Evolutionary conservation across 2,329 filamentous ascomycete genomes (phyloP).

Genomic region (Aspergillus terreus): DNA sequence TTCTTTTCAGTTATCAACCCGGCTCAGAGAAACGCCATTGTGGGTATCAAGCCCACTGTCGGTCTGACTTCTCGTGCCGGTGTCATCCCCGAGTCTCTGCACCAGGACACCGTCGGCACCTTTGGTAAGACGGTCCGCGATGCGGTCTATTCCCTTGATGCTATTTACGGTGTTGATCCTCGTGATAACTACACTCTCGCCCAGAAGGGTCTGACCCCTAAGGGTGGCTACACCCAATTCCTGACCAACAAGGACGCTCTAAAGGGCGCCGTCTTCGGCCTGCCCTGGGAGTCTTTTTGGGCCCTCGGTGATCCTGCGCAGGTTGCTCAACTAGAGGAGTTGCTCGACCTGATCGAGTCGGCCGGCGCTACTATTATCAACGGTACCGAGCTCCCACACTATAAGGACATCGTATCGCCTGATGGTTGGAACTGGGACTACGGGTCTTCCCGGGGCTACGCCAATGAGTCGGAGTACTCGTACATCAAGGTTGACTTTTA

Average conservation of each 20-base stretch:
- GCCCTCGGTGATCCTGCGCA: conserved; percentile 56
- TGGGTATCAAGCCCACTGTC: conserved; percentile 74
- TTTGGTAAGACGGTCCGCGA: conserved; percentile 68
- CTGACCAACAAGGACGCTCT: conserved; percentile 54
- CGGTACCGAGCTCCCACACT: conserved; percentile 63
- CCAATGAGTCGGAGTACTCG: conserved; percentile 72
- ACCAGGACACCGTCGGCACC: conserved; percentile 66
- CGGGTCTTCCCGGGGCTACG: conserved; percentile 57
- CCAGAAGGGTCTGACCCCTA: conserved; percentile 54
- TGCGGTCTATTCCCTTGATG: conserved; percentile 62
- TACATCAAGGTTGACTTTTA: conserved; percentile 63
- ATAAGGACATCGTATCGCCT: conserved; percentile 60
- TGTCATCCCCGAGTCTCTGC: conserved; percentile 62
- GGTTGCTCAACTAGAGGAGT: conserved; percentile 48
- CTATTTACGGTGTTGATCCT: conserved; percentile 62
- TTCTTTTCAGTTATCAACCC: conserved; percentile 59
- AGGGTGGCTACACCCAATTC: conserved; percentile 55
- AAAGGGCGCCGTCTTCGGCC: conserved; percentile 61
- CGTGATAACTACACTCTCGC: conserved; percentile 64
- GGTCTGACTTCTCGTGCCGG: conserved; percentile 64
- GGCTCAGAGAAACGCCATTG: conserved; percentile 63
- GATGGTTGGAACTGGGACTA: conserved; percentile 74
- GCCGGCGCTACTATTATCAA: conserved; percentile 68
- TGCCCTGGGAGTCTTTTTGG: conserved; percentile 73
- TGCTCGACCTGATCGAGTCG: conserved; percentile 52